Percentiles rank a stretch among this genome's conserved stretches.
Conservation (phyloP, 2,329 filamentous ascomycete species). For the Sporothrix globosa region DNA sequence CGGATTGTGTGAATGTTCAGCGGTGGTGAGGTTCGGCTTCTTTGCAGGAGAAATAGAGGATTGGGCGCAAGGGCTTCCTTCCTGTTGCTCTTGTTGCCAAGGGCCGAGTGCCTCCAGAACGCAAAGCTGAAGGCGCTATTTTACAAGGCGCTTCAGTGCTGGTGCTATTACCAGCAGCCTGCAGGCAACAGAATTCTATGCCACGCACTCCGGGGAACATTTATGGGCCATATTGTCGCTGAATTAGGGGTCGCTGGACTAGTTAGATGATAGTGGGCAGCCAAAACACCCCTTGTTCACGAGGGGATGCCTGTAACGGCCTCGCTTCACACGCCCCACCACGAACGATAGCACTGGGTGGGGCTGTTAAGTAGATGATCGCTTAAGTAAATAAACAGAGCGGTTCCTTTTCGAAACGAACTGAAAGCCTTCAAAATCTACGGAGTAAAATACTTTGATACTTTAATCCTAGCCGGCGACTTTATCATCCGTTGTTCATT, state of each 20-base stretch:
- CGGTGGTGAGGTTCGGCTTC: constrained; percentile 20
- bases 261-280: background rate
- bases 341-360: constrained; percentile 1
- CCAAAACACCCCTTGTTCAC: background rate
- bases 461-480: background rate
- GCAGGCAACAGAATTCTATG: constrained; percentile 23
- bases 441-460: background rate
- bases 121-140: background rate
- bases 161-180: background rate
- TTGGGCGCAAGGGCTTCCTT: background rate
- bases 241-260: constrained; percentile 17
- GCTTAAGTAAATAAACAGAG: constrained; percentile 5
- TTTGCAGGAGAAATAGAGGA: constrained; percentile 11
- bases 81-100: background rate
- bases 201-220: background rate
- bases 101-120: background rate
- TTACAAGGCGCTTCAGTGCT: background rate
- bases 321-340: constrained; percentile 5
- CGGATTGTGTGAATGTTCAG: constrained; percentile 27
- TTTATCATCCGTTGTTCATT: constrained; percentile 15
- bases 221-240: constrained; percentile 15
- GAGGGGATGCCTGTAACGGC: constrained; percentile 2
- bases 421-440: background rate
- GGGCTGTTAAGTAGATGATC: constrained; percentile 1
- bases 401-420: background rate